A percentile compares a stretch with the other conserved stretches of the same genome.
Conservation (phyloP, 1,284 basidiomycete genomes). For the Cutaneotrichosporon daszewskae region DNA sequence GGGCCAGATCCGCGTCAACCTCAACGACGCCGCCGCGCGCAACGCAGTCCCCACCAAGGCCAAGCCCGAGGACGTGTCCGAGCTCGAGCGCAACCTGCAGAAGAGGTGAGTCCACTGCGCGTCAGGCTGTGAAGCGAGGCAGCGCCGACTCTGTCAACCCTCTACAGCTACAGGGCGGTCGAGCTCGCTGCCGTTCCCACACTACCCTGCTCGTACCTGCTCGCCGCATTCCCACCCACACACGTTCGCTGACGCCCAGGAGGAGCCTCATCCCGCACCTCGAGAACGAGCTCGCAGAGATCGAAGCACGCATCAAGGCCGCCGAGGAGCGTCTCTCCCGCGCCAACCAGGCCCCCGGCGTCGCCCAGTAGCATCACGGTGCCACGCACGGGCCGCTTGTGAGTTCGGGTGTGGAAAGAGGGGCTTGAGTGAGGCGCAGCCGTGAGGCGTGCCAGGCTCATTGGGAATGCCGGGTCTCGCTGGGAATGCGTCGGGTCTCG, state of each 20-base stretch:
- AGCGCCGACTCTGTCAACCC: no score
- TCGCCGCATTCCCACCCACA: neutral
- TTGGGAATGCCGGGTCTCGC: no score
- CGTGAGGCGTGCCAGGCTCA: no score
- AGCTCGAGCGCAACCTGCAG: constrained; percentile 39
- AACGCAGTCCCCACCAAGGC: constrained; percentile 15
- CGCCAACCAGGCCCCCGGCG: neutral
- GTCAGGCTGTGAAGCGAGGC: no score
- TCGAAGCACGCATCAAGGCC: constrained; percentile 42
- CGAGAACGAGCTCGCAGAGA: constrained; percentile 36
- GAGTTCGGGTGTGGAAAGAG: no score
- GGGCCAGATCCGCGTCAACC: neutral
- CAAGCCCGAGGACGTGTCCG: constrained; percentile 24
- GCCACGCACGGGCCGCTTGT: no score
- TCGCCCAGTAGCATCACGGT: no score
- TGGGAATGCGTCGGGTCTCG: no score
- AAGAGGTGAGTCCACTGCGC: constrained; percentile 38
- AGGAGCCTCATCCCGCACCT: constrained; percentile 38
- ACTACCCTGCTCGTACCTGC: neutral
- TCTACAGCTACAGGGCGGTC: no score
- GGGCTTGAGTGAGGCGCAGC: no score
- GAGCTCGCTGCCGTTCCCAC: neutral
- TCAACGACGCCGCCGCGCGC: constrained; percentile 9
- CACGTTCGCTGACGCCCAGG: constrained; percentile 15
- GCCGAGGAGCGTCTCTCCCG: constrained; percentile 35